These are phyloP conservation scores for Chalciporus chontae DNA, from an alignment of 768 basidiomycete genomes.

Conservation along the genomic window DNA sequence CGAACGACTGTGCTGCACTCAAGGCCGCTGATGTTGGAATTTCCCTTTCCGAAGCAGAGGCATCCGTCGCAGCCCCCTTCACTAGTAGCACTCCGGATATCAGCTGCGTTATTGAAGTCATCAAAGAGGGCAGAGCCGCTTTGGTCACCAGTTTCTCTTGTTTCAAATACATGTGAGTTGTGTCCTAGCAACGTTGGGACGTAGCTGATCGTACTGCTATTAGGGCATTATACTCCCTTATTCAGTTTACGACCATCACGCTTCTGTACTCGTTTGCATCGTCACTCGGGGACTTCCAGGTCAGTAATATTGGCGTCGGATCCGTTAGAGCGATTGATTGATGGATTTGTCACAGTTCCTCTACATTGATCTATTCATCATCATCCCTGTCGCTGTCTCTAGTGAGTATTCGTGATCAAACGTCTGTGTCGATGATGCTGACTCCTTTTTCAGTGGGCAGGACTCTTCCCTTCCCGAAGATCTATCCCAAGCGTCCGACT, in stretches of 20 bases:
- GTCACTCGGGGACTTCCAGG: slow-evolving; percentile 95
- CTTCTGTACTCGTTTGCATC: slow-evolving; percentile 95
- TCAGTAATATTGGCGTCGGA: slow-evolving; percentile 28
- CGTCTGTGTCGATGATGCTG: slow-evolving; percentile 1
- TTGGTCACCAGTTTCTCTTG: slow-evolving; percentile 98
- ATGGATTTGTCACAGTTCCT: slow-evolving; percentile 59
- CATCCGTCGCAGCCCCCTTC: slow-evolving; percentile 97
- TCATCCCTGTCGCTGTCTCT: slow-evolving; percentile 93
- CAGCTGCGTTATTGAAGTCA: slow-evolving; percentile 92
- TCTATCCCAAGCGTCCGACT: slow-evolving; percentile 89
- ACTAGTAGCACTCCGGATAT: slow-evolving; percentile 93
- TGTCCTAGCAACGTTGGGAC: neutral
- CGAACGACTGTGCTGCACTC: slow-evolving; percentile 97
- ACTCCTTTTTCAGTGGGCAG: slow-evolving; percentile 72
- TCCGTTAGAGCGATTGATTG: slow-evolving; percentile 5
- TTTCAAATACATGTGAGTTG: slow-evolving; percentile 96
- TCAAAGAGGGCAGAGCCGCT: slow-evolving; percentile 94
- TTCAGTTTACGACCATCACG: slow-evolving; percentile 98
- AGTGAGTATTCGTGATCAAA: slow-evolving; percentile 52
- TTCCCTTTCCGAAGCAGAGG: slow-evolving; percentile 95
- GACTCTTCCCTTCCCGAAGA: slow-evolving; percentile 82
- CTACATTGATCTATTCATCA: slow-evolving; percentile 97
- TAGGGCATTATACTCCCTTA: slow-evolving; percentile 97
- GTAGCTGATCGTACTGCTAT: slow-evolving; percentile 11
- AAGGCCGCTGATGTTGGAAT: slow-evolving; percentile 99